Evolutionary conservation across 768 basidiomycete species (phyloP), one percentile per base, ranked within the genome.

Genomic region (Pleurotus pulmonarius): DNA sequence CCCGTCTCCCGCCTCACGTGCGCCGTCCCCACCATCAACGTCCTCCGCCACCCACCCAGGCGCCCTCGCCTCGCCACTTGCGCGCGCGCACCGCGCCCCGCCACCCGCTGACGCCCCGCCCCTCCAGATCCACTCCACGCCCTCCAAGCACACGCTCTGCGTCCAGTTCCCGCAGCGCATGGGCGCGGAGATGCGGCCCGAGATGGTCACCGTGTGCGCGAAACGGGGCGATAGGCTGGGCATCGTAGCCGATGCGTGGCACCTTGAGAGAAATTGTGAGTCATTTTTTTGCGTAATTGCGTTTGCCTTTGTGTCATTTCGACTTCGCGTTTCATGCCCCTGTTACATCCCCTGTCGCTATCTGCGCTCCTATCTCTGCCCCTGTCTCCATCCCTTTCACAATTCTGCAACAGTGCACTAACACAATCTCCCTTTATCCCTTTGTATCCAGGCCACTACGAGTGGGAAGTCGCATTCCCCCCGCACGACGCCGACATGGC

Each of bases 191-290:
- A 63, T 65, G 51, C 67, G 75, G 60, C 76, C 81, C 12, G 84
- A 86, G 64, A 86, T 86, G 84, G 81, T 86, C 24, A 86, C 83
- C 3, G 77, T 86, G 47, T 77, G 76, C 34, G 83, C 80, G 43
- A 83, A 83, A 65, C 80, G 77, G 61, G 84, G 83, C 4, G 80
- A 83, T 64, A 78, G 74, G 61, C 65, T 86, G 53, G 73, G 75
- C 55, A 75, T 86, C 13, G 75, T 84, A 20, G 84, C 83, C 18
- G 83, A 85, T 64, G 81, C 81, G 44, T 86, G 83, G 83, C 78
- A 84, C 65, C 74, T 76, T 68, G 83, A 85, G 64, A 67, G 61
- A 49, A 80, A 84, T 58, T 83, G 84, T 85, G 70, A 73, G 83
- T 76, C 11, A 24, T 29, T 6, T 29, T 29, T 7, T 29, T 6